Evolutionary conservation across 371 early-diverging fungal species (phyloP).

Genomic region (Paraphysoderma sedebokerense): DNA sequence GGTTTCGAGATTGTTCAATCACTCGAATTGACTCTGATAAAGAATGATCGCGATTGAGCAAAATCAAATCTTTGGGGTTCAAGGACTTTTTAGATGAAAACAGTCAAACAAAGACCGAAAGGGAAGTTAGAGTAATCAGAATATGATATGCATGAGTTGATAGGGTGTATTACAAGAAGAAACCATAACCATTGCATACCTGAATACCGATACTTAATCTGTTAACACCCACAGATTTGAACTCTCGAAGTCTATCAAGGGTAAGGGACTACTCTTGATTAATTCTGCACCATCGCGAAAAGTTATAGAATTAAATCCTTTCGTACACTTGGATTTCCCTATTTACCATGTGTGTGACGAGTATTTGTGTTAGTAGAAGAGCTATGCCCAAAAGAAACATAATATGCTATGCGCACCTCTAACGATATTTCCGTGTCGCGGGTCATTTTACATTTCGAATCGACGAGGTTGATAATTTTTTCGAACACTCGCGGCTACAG

Average conservation of each 20-base stretch:
- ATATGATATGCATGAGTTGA: neutral
- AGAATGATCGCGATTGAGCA: constrained; percentile 56
- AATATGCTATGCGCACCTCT: too few species aligned
- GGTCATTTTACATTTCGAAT: constrained; percentile 31
- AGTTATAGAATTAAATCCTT: neutral
- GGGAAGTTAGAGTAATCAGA: too few species aligned
- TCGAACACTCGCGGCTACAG: too few species aligned
- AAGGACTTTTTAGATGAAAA: too few species aligned
- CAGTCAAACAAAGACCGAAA: too few species aligned
- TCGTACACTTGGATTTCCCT: constrained; percentile 49
- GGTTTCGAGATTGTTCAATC: constrained; percentile 24
- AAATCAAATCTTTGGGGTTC: constrained; percentile 5
- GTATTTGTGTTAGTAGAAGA: constrained; percentile 14
- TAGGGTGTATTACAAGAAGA: neutral
- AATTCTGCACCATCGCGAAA: neutral
- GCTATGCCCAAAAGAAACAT: constrained; percentile 10
- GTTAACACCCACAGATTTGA: constrained; percentile 48
- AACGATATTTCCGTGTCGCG: constrained; percentile 15
- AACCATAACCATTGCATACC: constrained; percentile 30
- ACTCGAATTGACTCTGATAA: constrained; percentile 35
- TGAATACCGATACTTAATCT: constrained; percentile 70
- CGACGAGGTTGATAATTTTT: too few species aligned
- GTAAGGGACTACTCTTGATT: constrained; percentile 24
- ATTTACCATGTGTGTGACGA: constrained; percentile 17
- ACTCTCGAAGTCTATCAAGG: constrained; percentile 15